Evolutionary conservation across 176 grass and related monocot species (phyloP), one percentile per base, ranked within the genome.

Genomic region (Musa schizocarpa): DNA sequence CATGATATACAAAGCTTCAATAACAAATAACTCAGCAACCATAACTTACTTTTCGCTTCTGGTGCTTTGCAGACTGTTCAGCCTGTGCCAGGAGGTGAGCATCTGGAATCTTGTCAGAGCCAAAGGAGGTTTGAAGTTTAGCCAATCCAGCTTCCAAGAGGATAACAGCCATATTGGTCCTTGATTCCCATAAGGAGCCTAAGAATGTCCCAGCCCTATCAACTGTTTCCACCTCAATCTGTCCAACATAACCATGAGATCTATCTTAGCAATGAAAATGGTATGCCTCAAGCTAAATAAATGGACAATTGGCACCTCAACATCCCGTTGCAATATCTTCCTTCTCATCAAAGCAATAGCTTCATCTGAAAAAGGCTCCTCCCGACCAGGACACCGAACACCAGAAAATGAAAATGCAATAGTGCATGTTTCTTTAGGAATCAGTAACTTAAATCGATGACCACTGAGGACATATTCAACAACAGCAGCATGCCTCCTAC

Each of bases 401-500:
- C 95, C 91, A 77, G 95, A 99, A 65, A 99, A 87, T 63, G 95
- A 94, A 23, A 99, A 94, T 22, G 95, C 95, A 68, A 99, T 99
- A 65, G 86, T 99, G 74, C 95, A 99, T 14, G 95, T 99, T 81
- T 99, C 95, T 84, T 99, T 99, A 13, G 95, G 95, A 58, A 99
- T 94, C 69, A 89, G 83, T 53, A 99, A 74, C 73, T 99, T 99
- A 81, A 99, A 99, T 20, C 95, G 90, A 81, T 99, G 95, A 13
- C 95, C 91, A 25, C 95, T 99, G 66, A 99, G 86, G 59, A 99
- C 88, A 86, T 99, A 99, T 80, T 99, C 95, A 78, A 99, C 95
- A 4, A 99, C 67, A 10, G 95, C 91, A 1, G 91, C 51, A 78
- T 87, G 91, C 53, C 95, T 92, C 85, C 82, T 92, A 58, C 81